Conservation (phyloP, 805 yeast species). For the Nakazawaea ishiwadae region DNA sequence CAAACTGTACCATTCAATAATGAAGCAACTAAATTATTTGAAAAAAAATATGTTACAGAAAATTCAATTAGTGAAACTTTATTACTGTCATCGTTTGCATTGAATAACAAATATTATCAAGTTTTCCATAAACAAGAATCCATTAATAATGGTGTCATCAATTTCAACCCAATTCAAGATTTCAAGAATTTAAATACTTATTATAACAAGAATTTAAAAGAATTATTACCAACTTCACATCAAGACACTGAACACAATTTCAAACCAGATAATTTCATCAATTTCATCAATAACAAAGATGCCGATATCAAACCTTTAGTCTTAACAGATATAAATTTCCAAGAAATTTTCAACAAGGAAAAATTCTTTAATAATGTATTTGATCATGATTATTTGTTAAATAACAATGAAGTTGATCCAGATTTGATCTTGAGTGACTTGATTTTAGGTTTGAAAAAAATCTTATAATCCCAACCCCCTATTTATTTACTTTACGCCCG, state of each 20-base stretch:
- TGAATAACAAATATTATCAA: conserved; percentile 7
- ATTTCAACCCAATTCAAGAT: conserved; percentile 6
- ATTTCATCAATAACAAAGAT: conserved; percentile 7
- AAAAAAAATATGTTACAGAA: too few relatives aligned
- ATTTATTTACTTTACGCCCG: too few relatives aligned
- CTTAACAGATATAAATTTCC: neutral
- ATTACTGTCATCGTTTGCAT: conserved; percentile 5
- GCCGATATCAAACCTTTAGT: conserved; percentile 4
- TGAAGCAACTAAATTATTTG: too few relatives aligned
- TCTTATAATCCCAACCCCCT: neutral
- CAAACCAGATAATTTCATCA: neutral
- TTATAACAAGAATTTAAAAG: conserved; percentile 1
- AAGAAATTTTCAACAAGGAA: conserved; percentile 9
- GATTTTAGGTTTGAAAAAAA: conserved; percentile 1
- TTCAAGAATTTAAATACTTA: neutral
- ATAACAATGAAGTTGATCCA: conserved; percentile 11
- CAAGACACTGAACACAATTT: neutral
- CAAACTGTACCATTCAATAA: too few relatives aligned
- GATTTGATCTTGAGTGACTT: conserved; percentile 10
- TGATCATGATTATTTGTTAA: conserved; percentile 7
- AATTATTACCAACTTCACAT: conserved; percentile 1
- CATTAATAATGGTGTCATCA: conserved; percentile 7
- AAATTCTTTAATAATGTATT: conserved; percentile 11
- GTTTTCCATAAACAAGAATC: conserved; percentile 3
- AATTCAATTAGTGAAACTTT: conserved; percentile 8